Evolutionary conservation across 176 grass and related monocot genomes (phyloP), one percentile per base, ranked within the genome.

Genomic region (Aegilops bicornis): DNA sequence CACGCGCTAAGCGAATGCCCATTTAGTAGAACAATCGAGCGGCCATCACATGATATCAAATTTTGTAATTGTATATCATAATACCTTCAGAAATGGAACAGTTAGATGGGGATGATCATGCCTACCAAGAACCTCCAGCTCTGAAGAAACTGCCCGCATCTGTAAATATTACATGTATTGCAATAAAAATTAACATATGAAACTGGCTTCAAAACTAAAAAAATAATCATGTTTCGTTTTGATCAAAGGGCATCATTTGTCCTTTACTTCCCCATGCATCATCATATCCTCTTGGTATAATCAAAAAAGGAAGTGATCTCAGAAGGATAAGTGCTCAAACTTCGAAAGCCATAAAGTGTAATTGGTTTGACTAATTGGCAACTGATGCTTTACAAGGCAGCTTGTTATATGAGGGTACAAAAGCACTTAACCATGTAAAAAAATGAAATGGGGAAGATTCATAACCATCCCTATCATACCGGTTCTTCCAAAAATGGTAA

Each of bases 401-500:
- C 39, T 58, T 68, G 47, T 89, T 79, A 52, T 29, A n/a, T 20
- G 50, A 78, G 56, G 35, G 25, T 31, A 79, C 40, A 66, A 24
- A 50, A 52, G 42, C 42, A 54, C 42, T 23, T 7, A 12, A 6
- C 25, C 39, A 75, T 76, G 75, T 83, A 4, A 64, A 50, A 67
- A 89, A 50, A 58, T 65, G 35, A 64, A 83, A 91, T 42, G 61
- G 35, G 30, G 32, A 52, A 87, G 7, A 87, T 76, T 76, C 61
- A 62, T 52, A 85, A 43, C 56, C 42, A 47, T 40, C 45, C 24
- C 73, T 74, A 73, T 36, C 84, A 89, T 98, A 98, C 96, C 89
- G 93, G 93, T 81, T 98, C 96, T 87, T 96, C 96, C 86, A 98
- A 79, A 77, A 98, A 92, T 77, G 96, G 93, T 61, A 98, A 86